Conservation (phyloP, 2,329 filamentous ascomycete species). For the Stagonosporopsis chrysanthemi region DNA sequence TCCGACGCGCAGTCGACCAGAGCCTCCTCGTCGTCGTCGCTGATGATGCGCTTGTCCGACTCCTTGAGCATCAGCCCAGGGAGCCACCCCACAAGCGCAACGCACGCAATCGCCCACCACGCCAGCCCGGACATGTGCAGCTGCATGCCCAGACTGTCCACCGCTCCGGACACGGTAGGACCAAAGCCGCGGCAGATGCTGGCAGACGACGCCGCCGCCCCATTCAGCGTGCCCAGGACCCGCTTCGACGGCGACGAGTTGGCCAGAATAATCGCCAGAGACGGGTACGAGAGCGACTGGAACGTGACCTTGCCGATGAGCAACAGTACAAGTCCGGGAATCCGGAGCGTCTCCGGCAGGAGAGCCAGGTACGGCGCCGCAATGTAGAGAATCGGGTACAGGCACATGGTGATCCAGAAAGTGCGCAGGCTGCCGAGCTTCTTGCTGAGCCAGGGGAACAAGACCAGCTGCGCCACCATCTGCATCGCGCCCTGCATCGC, state of each 20-base stretch:
- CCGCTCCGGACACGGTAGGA: conserved; percentile 83
- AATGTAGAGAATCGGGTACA: conserved; percentile 89
- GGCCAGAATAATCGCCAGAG: conserved; percentile 85
- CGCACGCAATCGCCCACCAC: conserved; percentile 88
- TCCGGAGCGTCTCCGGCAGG: conserved; percentile 74
- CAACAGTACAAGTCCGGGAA: conserved; percentile 76
- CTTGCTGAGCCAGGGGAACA: conserved; percentile 81
- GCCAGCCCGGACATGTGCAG: conserved; percentile 85
- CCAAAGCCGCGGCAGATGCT: conserved; percentile 88
- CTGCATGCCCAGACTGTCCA: conserved; percentile 81
- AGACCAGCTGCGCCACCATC: conserved; percentile 81
- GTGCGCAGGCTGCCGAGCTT: conserved; percentile 79
- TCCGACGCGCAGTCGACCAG: conserved; percentile 42
- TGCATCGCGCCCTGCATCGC: conserved; percentile 90
- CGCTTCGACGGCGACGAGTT: conserved; percentile 86
- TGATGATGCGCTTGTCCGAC: conserved; percentile 51
- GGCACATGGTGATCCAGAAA: conserved; percentile 80
- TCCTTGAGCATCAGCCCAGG: conserved; percentile 70
- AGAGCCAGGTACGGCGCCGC: conserved; percentile 88
- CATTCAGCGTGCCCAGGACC: conserved; percentile 90
- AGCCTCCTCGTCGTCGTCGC: conserved; percentile 43
- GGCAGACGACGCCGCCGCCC: conserved; percentile 87
- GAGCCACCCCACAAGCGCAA: conserved; percentile 71
- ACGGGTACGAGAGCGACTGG: conserved; percentile 88
- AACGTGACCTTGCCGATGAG: conserved; percentile 94